Evolutionary conservation across 2,329 filamentous ascomycete genomes (phyloP).

Genomic region (Colletotrichum magnum): DNA sequence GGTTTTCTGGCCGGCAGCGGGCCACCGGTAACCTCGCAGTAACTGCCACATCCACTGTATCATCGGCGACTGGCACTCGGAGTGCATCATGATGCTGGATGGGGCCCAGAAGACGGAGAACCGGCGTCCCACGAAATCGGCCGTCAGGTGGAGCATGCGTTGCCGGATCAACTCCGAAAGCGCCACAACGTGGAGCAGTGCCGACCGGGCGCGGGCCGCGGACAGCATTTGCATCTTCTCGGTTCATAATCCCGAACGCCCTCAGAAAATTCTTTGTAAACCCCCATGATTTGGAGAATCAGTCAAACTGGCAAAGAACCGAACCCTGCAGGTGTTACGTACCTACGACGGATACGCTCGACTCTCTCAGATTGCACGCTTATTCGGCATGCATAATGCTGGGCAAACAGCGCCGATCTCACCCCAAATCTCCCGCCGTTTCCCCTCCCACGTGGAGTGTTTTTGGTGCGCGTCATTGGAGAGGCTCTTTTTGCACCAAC

Average conservation of each 20-base stretch:
- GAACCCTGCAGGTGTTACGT: too few species aligned
- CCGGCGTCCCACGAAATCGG: conserved; percentile 30
- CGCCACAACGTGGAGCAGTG: too few species aligned
- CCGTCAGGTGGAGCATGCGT: too few species aligned
- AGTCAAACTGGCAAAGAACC: too few species aligned
- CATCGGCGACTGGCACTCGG: conserved; percentile 50
- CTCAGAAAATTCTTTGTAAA: too few species aligned
- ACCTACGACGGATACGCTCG: too few species aligned
- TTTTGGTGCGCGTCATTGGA: conserved; percentile 26
- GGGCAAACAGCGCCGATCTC: conserved; percentile 11
- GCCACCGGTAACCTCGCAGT: conserved; percentile 58
- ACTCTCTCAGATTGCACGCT: not conserved
- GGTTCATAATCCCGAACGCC: too few species aligned
- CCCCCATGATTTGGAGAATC: too few species aligned
- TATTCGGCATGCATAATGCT: not conserved
- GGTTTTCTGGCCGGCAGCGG: conserved; percentile 59
- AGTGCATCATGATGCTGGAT: conserved; percentile 50
- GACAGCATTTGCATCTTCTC: too few species aligned
- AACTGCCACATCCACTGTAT: conserved; percentile 51
- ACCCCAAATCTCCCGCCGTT: conserved; percentile 1
- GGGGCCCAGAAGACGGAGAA: conserved; percentile 31
- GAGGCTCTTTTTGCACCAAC: conserved; percentile 1
- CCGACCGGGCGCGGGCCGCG: too few species aligned
- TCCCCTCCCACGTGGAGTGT: conserved; percentile 31
- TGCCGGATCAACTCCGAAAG: too few species aligned